A percentile compares a stretch with the other conserved stretches of the same genome.
phyloP scores from a whole-genome alignment of 2,329 filamentous ascomycete genomes.

The Fusarium anguioides region DNA sequence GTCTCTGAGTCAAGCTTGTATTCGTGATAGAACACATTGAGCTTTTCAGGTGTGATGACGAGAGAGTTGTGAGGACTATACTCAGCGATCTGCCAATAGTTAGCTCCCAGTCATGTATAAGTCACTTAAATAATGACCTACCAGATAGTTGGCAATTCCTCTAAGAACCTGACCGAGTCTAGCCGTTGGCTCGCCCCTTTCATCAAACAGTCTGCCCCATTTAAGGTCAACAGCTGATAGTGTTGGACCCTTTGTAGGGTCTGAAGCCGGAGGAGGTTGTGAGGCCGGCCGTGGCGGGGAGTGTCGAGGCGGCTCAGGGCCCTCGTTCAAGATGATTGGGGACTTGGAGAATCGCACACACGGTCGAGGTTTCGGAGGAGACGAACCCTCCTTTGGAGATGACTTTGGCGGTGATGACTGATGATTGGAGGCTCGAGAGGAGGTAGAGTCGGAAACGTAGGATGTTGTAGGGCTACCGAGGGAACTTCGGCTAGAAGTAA shows the following conservation, averaged over 20 bases:
- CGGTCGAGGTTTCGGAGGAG: conserved; percentile 37
- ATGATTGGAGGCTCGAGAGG: conserved; percentile 23
- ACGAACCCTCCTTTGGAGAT: conserved; percentile 1
- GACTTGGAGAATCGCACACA: conserved; percentile 49
- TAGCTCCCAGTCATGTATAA: not conserved
- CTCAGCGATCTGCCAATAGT: conserved; percentile 46
- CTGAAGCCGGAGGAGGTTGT: conserved; percentile 14
- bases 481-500: conserved; percentile 17
- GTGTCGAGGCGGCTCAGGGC: conserved; percentile 10
- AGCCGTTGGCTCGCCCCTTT: conserved; percentile 72
- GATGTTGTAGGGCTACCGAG: conserved; percentile 32
- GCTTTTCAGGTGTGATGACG: conserved; percentile 80
- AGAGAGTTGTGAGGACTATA: conserved; percentile 55
- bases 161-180: conserved; percentile 77
- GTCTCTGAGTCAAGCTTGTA: conserved; percentile 73
- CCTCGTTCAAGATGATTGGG: conserved; percentile 43
- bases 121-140: conserved; percentile 52
- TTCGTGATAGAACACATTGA: conserved; percentile 77
- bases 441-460: conserved; percentile 36
- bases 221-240: conserved; percentile 70
- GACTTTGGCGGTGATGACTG: conserved; percentile 21
- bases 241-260: not conserved
- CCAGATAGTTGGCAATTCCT: conserved; percentile 79
- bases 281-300: conserved; percentile 3
- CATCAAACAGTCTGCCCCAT: conserved; percentile 81